These are phyloP conservation scores for Closterium sp. DNA, from an alignment of 139 green algal species.

Conservation along the genomic window DNA sequence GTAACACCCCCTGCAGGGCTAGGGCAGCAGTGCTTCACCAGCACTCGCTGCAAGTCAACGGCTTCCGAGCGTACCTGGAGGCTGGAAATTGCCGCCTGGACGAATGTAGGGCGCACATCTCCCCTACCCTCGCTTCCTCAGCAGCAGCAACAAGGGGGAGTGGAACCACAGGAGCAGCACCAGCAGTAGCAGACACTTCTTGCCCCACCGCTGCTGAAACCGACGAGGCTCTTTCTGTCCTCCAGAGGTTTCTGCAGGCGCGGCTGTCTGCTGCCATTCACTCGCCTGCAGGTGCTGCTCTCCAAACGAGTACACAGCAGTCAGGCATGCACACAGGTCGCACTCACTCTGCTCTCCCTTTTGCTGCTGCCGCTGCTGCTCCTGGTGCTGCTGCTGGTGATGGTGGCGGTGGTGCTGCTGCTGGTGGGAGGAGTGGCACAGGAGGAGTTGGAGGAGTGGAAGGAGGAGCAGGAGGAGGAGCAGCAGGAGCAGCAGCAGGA, in stretches of 20 bases:
- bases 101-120: background rate
- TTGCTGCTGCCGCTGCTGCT: background rate
- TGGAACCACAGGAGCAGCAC: background rate
- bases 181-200: background rate
- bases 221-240: background rate
- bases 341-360: too few species aligned
- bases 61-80: background rate
- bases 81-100: background rate
- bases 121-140: background rate
- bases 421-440: too few species aligned
- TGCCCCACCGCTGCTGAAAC: background rate
- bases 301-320: too few species aligned
- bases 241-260: background rate
- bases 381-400: background rate
- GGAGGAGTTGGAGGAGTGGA: too few species aligned
- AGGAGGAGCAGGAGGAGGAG: too few species aligned
- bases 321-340: too few species aligned
- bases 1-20: background rate
- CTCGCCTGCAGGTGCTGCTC: too few species aligned
- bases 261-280: background rate
- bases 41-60: background rate
- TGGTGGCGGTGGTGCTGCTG: background rate
- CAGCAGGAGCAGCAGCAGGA: background rate
- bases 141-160: background rate
- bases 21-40: background rate